Evolutionary conservation across 345 rosid species (phyloP).

Genomic region (Boechera stricta): DNA sequence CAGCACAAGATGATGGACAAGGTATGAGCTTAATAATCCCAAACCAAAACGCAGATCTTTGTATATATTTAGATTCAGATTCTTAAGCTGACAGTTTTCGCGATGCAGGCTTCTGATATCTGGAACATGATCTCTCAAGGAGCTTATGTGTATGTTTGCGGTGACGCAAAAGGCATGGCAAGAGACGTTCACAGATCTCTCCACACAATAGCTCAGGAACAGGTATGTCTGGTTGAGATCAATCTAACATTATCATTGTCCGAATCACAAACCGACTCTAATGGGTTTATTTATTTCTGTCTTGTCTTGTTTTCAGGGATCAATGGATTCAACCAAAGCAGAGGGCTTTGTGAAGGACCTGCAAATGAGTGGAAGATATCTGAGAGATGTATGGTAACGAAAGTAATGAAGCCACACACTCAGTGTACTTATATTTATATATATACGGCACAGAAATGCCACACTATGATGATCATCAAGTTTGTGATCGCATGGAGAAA

Average conservation of each 20-base stretch:
- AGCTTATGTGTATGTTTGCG: slow-evolving; percentile 89
- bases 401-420: slow-evolving; percentile 20
- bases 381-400: slow-evolving; percentile 70
- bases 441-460: slow-evolving; percentile 35
- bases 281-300: neutral
- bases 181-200: slow-evolving; percentile 90
- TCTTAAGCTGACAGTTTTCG: neutral
- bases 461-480: slow-evolving; percentile 33
- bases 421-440: slow-evolving; percentile 34
- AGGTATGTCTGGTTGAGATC: slow-evolving; percentile 51
- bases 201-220: slow-evolving; percentile 84
- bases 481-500: slow-evolving; percentile 39
- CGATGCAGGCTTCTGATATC: slow-evolving; percentile 71
- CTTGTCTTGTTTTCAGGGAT: slow-evolving; percentile 60
- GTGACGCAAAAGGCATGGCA: slow-evolving; percentile 99
- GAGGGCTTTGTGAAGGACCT: slow-evolving; percentile 90
- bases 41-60: slow-evolving; percentile 7
- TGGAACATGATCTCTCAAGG: slow-evolving; percentile 86
- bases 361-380: slow-evolving; percentile 87
- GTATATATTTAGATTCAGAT: neutral
- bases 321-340: slow-evolving; percentile 73
- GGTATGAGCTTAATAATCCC: slow-evolving; percentile 45
- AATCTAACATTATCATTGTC: neutral
- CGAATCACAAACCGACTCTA: slow-evolving; percentile 14
- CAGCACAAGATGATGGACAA: slow-evolving; percentile 92